These are phyloP conservation scores for Elsinoe ampelina DNA, from an alignment of 2,329 filamentous ascomycete genomes.

Conservation along the genomic window DNA sequence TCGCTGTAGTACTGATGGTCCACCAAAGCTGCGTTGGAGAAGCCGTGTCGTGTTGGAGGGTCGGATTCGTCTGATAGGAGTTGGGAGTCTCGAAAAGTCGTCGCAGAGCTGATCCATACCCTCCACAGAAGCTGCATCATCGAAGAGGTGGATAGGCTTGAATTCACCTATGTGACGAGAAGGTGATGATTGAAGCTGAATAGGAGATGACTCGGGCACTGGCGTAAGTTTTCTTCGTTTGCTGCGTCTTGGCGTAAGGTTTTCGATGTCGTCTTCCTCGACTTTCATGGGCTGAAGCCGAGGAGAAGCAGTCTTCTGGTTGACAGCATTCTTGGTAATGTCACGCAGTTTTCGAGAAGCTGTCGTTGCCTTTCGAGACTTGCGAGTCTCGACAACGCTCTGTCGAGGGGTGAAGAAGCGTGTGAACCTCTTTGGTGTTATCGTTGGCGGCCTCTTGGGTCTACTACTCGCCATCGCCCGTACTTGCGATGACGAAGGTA, in stretches of 20 bases:
- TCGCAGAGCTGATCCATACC: conserved; percentile 30
- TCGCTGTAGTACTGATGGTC: conserved; percentile 30
- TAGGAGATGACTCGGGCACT: conserved; percentile 38
- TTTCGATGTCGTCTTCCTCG: conserved; percentile 21
- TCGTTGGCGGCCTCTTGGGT: conserved; percentile 38
- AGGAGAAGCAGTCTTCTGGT: conserved; percentile 23
- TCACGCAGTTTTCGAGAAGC: conserved; percentile 41
- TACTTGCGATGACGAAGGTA: conserved; percentile 13
- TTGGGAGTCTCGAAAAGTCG: conserved; percentile 34
- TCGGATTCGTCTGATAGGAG: conserved; percentile 32
- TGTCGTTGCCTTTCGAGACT: conserved; percentile 25
- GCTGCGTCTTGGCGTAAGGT: conserved; percentile 15
- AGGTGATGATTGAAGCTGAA: conserved; percentile 16
- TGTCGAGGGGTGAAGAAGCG: conserved; percentile 42
- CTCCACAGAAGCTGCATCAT: conserved; percentile 4
- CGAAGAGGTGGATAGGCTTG: conserved; percentile 10
- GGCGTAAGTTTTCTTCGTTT: conserved; percentile 37
- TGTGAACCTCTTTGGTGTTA: conserved; percentile 43
- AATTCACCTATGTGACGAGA: conserved; percentile 11
- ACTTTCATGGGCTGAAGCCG: neutral
- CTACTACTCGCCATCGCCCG: conserved; percentile 25
- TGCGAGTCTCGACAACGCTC: conserved; percentile 21
- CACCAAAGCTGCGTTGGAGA: conserved; percentile 40
- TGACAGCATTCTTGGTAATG: conserved; percentile 39
- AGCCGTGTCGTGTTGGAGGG: conserved; percentile 29